phyloP scores from a whole-genome alignment of 2,329 filamentous ascomycete genomes.

The Calonectria naviculata region DNA sequence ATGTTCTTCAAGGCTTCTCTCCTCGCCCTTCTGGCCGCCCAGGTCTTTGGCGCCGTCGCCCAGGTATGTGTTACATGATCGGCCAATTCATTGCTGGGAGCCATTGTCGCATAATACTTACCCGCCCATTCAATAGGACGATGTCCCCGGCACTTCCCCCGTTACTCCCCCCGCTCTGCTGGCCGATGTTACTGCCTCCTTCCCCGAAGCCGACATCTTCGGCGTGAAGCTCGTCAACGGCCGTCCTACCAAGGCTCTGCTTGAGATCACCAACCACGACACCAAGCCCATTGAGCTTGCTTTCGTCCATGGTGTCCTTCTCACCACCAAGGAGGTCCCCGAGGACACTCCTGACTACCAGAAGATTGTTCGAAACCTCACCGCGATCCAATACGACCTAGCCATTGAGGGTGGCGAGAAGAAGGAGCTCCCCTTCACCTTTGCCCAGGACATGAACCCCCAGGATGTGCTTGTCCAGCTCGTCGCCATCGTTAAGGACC shows the following conservation, averaged over 20 bases:
- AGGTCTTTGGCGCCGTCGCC: slow-evolving; percentile 73
- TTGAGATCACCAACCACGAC: slow-evolving; percentile 90
- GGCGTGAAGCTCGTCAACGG: slow-evolving; percentile 97
- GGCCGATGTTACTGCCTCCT: slow-evolving; percentile 72
- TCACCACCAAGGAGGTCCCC: slow-evolving; percentile 64
- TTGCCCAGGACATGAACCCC: slow-evolving; percentile 91
- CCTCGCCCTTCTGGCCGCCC: slow-evolving; percentile 77
- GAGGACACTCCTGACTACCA: slow-evolving; percentile 55
- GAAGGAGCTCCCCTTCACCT: slow-evolving; percentile 82
- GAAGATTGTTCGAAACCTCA: slow-evolving; percentile 85
- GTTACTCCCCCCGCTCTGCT: slow-evolving; percentile 54
- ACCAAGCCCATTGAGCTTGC: slow-evolving; percentile 77
- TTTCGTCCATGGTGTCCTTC: slow-evolving; percentile 81
- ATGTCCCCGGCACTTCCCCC: slow-evolving; percentile 34
- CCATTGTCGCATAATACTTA: slow-evolving; percentile 18
- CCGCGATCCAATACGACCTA: slow-evolving; percentile 77
- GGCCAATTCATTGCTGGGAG: not conserved
- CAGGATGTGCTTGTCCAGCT: slow-evolving; percentile 87
- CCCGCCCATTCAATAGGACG: slow-evolving; percentile 19
- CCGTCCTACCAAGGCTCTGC: slow-evolving; percentile 81
- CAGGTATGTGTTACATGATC: slow-evolving; percentile 60
- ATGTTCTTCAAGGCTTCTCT: slow-evolving; percentile 84
- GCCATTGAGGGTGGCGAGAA: slow-evolving; percentile 81
- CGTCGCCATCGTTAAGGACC: slow-evolving; percentile 76
- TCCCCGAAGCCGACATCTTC: slow-evolving; percentile 83